These are phyloP conservation scores for Rhodamnia argentea DNA, from an alignment of 345 rosid genomes.

Conservation along the genomic window DNA sequence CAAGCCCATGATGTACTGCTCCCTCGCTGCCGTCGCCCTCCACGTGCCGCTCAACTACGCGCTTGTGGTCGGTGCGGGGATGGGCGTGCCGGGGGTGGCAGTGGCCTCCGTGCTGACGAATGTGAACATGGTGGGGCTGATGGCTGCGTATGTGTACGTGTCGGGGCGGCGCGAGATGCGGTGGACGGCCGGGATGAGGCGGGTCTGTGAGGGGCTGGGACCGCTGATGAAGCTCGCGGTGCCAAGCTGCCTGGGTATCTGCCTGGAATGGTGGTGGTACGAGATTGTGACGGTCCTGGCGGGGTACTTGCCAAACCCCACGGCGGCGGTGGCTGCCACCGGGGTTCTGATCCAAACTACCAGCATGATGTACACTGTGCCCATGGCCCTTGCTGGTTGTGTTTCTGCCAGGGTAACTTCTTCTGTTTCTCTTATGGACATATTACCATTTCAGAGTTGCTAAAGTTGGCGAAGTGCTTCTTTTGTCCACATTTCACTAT, in stretches of 20 bases:
- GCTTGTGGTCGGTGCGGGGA: constrained; percentile 38
- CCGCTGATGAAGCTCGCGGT: constrained; percentile 72
- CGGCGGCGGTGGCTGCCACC: constrained; percentile 80
- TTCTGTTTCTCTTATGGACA: neutral
- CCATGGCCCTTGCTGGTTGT: constrained; percentile 98
- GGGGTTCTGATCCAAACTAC: constrained; percentile 96
- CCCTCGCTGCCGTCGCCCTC: constrained; percentile 58
- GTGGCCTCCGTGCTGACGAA: constrained; percentile 87
- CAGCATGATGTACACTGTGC: constrained; percentile 95
- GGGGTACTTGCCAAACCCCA: constrained; percentile 85
- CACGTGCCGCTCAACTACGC: constrained; percentile 80
- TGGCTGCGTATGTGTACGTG: constrained; percentile 71
- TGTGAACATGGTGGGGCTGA: constrained; percentile 64
- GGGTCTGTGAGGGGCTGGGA: constrained; percentile 51
- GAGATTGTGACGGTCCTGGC: constrained; percentile 87
- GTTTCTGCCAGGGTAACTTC: constrained; percentile 88
- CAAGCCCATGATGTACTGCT: constrained; percentile 97
- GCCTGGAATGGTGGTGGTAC: constrained; percentile 99
- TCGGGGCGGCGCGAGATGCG: constrained; percentile 48
- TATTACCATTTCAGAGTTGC: neutral
- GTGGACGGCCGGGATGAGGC: constrained; percentile 33
- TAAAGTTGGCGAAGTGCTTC: neutral
- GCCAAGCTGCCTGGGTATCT: constrained; percentile 92
- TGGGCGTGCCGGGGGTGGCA: constrained; percentile 95
- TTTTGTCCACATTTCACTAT: neutral